Percentiles rank a stretch among this genome's conserved stretches.
phyloP scores from a whole-genome alignment of 176 grass and related monocot genomes.

The Secale cereale region DNA sequence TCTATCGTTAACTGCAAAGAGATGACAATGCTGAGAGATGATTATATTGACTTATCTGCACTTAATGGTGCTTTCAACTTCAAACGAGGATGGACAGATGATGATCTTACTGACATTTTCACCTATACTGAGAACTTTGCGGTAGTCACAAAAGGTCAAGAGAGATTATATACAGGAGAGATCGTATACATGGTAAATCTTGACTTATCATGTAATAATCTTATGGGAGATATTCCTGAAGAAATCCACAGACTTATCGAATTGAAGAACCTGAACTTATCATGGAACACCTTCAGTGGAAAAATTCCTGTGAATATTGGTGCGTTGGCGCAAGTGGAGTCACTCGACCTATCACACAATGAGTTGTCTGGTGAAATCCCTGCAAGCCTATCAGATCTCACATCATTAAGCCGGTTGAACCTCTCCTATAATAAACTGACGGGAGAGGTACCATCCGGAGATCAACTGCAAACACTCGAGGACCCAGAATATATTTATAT shows the following conservation, averaged over 20 bases:
- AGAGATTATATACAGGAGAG: not conserved
- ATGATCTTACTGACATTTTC: too few relatives aligned
- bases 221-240: not conserved
- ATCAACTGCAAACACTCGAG: not conserved
- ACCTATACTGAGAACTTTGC: not conserved
- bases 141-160: constrained; percentile 27
- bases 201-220: constrained; percentile 35
- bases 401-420: not conserved
- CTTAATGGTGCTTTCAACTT: too few relatives aligned
- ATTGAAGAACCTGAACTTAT: not conserved
- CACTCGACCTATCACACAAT: not conserved
- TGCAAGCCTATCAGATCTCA: not conserved
- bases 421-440: not conserved
- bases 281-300: not conserved
- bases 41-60: too few relatives aligned
- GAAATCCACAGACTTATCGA: not conserved
- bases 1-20: not conserved
- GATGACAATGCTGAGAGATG: too few relatives aligned
- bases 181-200: not conserved
- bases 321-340: not conserved
- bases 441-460: not conserved
- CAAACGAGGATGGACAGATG: too few relatives aligned
- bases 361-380: not conserved
- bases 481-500: not conserved
- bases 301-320: not conserved